Evolutionary conservation across 441 rosid genomes (phyloP).

Genomic region (Euphorbia schlechtendalii): DNA sequence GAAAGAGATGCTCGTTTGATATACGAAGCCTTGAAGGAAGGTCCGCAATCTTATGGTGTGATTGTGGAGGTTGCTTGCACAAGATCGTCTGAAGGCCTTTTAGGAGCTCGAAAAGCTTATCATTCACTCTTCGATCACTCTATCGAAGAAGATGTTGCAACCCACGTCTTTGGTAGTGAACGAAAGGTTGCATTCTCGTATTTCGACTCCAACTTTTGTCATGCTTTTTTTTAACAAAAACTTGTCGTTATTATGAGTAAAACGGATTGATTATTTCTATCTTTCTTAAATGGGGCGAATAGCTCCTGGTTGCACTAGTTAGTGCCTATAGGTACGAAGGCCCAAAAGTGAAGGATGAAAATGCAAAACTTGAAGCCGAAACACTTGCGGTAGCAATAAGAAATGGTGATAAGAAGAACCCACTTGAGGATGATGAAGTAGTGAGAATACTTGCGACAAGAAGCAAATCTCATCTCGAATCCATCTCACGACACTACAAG

Average conservation of each 20-base stretch:
- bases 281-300: conserved; percentile 7
- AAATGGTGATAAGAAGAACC: conserved; percentile 31
- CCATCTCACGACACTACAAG: conserved; percentile 41
- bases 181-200: conserved; percentile 42
- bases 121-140: conserved; percentile 80
- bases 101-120: conserved; percentile 84
- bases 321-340: conserved; percentile 93
- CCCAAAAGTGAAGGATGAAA: conserved; percentile 38
- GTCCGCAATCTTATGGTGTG: conserved; percentile 40
- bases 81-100: conserved; percentile 63
- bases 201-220: too few relatives aligned
- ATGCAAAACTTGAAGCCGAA: conserved; percentile 61
- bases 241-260: too few relatives aligned
- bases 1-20: conserved; percentile 85
- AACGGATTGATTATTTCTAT: background rate
- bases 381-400: conserved; percentile 33
- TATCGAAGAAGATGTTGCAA: conserved; percentile 71
- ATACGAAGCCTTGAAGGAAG: conserved; percentile 51
- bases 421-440: conserved; percentile 51
- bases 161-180: conserved; percentile 36
- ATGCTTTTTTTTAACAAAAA: too few relatives aligned
- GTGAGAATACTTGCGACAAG: conserved; percentile 63
- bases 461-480: conserved; percentile 64
- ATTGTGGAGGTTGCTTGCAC: conserved; percentile 79
- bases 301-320: conserved; percentile 80